A percentile compares a stretch with the other conserved stretches of the same genome.
phyloP scores from a whole-genome alignment of 805 yeast species.

The Monosporozyma unispora region DNA sequence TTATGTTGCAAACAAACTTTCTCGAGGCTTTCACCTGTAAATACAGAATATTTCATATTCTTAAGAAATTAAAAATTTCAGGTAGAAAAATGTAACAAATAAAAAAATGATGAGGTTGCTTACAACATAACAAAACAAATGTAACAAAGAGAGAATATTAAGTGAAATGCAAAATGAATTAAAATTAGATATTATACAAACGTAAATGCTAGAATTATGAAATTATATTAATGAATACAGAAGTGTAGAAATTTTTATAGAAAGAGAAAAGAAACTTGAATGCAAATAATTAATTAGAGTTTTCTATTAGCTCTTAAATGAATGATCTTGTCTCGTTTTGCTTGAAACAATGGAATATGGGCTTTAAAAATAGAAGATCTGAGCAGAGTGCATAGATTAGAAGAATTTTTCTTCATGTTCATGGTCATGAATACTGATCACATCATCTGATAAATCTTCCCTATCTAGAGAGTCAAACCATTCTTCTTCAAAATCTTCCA shows the following conservation, averaged over 20 bases:
- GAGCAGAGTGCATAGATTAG: not conserved
- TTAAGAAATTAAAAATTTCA: not conserved
- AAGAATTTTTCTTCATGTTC: constrained; percentile 3
- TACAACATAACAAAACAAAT: not conserved
- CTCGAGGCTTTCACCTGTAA: not conserved
- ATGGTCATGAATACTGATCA: constrained; percentile 4
- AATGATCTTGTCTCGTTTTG: not conserved
- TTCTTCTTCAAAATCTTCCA: constrained; percentile 48
- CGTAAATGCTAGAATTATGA: not conserved
- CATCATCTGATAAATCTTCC: constrained; percentile 4
- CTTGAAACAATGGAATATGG: constrained; percentile 1
- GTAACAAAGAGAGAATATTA: not conserved
- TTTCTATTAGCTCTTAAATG: too few relatives aligned
- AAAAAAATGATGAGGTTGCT: not conserved
- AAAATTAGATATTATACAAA: not conserved
- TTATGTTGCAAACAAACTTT: not conserved
- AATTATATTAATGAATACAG: not conserved
- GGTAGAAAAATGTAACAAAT: too few relatives aligned
- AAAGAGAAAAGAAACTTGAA: not conserved
- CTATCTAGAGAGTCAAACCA: constrained; percentile 11
- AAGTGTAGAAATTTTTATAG: not conserved
- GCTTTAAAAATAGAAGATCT: not conserved
- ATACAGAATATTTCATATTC: not conserved
- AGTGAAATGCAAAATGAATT: not conserved
- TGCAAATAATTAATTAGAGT: not conserved